phyloP scores from a whole-genome alignment of 352 stramenopile species.

The Phytophthora macrochlamydospora region DNA sequence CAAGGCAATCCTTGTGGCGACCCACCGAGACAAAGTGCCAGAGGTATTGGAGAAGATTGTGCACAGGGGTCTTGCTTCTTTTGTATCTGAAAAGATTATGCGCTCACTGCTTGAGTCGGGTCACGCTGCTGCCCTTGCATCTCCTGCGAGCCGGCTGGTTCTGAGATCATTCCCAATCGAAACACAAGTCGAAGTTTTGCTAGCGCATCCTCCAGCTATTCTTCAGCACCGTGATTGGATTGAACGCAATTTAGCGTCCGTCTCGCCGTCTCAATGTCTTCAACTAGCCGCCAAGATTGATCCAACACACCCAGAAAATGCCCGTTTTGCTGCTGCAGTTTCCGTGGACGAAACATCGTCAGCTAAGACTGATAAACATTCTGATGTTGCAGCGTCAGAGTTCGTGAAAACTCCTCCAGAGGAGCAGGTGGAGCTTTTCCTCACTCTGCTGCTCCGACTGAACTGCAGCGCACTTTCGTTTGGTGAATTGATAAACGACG shows the following conservation, averaged over 20 bases:
- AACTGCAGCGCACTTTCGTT: constrained; percentile 30
- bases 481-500: constrained; percentile 1
- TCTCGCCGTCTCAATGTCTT: constrained; percentile 42
- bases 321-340: background rate
- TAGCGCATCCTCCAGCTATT: constrained; percentile 49
- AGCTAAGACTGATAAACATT: constrained; percentile 17
- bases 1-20: constrained; percentile 67
- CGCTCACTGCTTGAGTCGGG: constrained; percentile 44
- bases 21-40: constrained; percentile 46
- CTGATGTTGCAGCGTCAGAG: constrained; percentile 56
- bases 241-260: constrained; percentile 47
- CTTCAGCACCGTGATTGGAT: constrained; percentile 80
- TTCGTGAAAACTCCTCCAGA: constrained; percentile 40
- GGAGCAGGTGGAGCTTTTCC: constrained; percentile 78
- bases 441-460: constrained; percentile 69
- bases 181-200: constrained; percentile 59
- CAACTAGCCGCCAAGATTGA: constrained; percentile 54
- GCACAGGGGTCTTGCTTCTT: constrained; percentile 42
- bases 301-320: constrained; percentile 22
- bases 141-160: constrained; percentile 51
- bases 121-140: constrained; percentile 44
- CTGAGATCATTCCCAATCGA: constrained; percentile 56
- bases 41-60: constrained; percentile 65
- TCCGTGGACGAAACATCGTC: constrained; percentile 6
- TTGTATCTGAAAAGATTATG: constrained; percentile 45